Evolutionary conservation across 129 eudicot genomes (phyloP).

Genomic region (Artemisia annua): DNA sequence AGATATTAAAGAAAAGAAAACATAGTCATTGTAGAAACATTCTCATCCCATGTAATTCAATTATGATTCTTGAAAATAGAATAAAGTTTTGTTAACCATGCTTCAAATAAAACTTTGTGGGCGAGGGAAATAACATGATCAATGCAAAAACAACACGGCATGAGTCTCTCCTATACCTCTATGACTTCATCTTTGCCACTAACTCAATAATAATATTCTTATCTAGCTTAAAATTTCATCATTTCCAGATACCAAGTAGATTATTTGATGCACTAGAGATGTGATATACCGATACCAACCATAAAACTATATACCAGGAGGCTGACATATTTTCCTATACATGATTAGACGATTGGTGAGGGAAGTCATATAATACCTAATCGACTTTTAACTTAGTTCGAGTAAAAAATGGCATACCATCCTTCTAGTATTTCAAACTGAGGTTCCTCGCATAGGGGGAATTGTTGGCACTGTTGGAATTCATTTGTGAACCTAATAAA

Average conservation of each 20-base stretch:
- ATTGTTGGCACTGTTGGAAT: no score
- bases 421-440: no score
- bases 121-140: neutral
- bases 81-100: neutral
- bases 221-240: no score
- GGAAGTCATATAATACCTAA: no score
- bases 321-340: neutral
- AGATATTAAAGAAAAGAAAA: neutral
- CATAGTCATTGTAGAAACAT: neutral
- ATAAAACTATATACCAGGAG: neutral
- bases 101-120: neutral
- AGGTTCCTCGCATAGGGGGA: no score
- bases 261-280: no score
- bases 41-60: neutral
- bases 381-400: no score
- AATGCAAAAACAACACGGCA: no score
- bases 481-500: no score
- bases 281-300: neutral
- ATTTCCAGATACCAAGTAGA: no score
- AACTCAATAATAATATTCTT: neutral
- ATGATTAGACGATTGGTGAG: neutral
- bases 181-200: neutral
- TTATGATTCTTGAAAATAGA: neutral
- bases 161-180: neutral
- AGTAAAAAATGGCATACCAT: no score